Percentiles rank a stretch among this genome's conserved stretches.
phyloP scores from a whole-genome alignment of 345 rosid genomes.

The Pseudoturritis turrita region DNA sequence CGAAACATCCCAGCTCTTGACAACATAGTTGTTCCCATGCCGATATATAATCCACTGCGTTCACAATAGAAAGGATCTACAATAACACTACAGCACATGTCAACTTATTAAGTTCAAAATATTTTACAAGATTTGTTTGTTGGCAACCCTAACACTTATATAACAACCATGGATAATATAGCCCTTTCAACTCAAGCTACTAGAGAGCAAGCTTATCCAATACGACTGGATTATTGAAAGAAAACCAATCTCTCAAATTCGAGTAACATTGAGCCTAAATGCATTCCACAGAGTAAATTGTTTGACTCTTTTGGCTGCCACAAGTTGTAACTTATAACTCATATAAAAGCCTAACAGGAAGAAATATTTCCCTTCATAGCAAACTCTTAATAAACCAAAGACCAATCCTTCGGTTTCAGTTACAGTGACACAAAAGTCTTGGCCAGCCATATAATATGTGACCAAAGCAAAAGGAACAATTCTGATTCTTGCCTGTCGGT shows the following conservation, averaged over 20 bases:
- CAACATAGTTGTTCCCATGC: slow-evolving; percentile 83
- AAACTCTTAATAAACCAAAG: neutral
- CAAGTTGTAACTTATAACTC: neutral
- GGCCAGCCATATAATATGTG: slow-evolving; percentile 7
- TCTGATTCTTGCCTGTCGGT: slow-evolving; percentile 52
- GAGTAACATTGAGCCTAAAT: neutral
- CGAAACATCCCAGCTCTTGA: slow-evolving; percentile 97
- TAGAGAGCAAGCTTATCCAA: neutral
- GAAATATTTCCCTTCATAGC: neutral
- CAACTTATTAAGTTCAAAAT: slow-evolving; percentile 16
- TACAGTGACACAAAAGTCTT: neutral
- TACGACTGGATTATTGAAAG: neutral
- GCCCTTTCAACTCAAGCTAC: neutral
- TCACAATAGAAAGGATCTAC: slow-evolving; percentile 76
- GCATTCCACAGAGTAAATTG: neutral
- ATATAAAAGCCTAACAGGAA: neutral
- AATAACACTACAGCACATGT: slow-evolving; percentile 27
- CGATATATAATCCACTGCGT: slow-evolving; percentile 80
- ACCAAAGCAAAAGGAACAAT: neutral
- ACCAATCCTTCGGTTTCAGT: neutral
- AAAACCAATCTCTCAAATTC: neutral
- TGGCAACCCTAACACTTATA: neutral
- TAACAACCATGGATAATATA: neutral
- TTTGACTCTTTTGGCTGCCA: neutral
- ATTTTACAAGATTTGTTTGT: neutral